Evolutionary conservation across 768 basidiomycete genomes (phyloP), one percentile per base, ranked within the genome.

Genomic region (Suillus brevipes): DNA sequence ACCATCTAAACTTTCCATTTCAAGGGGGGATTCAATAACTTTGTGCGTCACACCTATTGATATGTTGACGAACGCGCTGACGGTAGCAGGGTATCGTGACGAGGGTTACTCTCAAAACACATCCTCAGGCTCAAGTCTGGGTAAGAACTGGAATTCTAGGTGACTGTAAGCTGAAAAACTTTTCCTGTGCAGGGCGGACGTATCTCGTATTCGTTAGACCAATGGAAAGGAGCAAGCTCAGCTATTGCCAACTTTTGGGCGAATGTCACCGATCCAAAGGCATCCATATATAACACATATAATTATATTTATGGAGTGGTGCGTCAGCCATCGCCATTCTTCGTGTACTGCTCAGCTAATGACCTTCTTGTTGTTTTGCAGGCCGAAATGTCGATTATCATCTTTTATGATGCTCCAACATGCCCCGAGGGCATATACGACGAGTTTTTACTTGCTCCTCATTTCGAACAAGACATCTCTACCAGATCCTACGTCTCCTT

Each of bases 21-120:
- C 18, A 50, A 89, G 85, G 89, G 89, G 52, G 87, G 87, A 10
- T 78, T 81, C 70, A 90, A 90, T 68, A 89, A 89, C 71, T 89
- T 87, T 69, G 82, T 83, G 65, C 61, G 70, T 62, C 56, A 10
- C 36, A 47, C 40, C 40, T 61, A 62, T 68, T 38, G 31, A 49
- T 23, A 42, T 13, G 42, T 53, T 31, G 28, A 23, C 18, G n/a
- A 45, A 6, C 72, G 2, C 71, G 72, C 40, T 79, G 75, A 60
- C 86, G 64, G 76, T 12, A 72, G 12, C 49, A 83, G 82, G 88
- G 88, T 0, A 84, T 89, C 31, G 85, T 89, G 37, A 89, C 86
- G 0, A 78, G 75, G 61, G 84, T 89, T 72, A 86, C 81, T 0
- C 65, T 89, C 34, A 82, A 81, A 67, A 78, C 84, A 0, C 80